Evolutionary conservation across 306 rosid genomes (phyloP), one percentile per base, ranked within the genome.

Genomic region (Bauhinia variegata): DNA sequence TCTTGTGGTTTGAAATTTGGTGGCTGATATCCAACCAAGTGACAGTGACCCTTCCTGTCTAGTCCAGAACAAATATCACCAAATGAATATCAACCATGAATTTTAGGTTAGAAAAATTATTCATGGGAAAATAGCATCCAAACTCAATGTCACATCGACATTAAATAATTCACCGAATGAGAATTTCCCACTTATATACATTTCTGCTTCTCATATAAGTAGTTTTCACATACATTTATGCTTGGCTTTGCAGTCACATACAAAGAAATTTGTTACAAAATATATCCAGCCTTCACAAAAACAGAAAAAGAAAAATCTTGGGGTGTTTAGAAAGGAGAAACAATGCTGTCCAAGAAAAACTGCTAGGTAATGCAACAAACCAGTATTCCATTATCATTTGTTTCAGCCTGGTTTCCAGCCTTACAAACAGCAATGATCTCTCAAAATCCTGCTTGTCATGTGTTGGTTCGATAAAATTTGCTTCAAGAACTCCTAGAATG

Each of bases 361-460:
- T 15, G 69, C 15, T 44, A 11, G 42, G 36, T 31, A 75, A 65
- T 23, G 50, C 17, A 48, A 84, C 96, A 49, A 82, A 93, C 98
- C 98, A 93, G 78, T 88, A 93, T 0, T 89, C 98, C 39, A 12
- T 7, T 17, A 71, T 73, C 83, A 93, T 89, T 80, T 89, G 91
- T 65, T 88, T 93, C 80, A 89, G 87, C 85, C 72, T 93, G 33
- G 80, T 32, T 73, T 93, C 97, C 65, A 93, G 78, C 77, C 98
- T 85, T 56, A 81, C 60, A 79, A 71, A 93, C 43, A 80, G 67
- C 49, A 86, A 78, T 10, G 98, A 93, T 78, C 91, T 78, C 87
- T 93, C 98, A 78, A 93, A 93, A 66, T 91, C 98, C 79, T 93
- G 98, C 83, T 93, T 93, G 85, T 89, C 98, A 75, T 93, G 97